A percentile compares a stretch with the other conserved stretches of the same genome.
Evolutionary conservation across 108 stramenopile genomes (phyloP).

Genomic region (Cyclotella kingstonii): DNA sequence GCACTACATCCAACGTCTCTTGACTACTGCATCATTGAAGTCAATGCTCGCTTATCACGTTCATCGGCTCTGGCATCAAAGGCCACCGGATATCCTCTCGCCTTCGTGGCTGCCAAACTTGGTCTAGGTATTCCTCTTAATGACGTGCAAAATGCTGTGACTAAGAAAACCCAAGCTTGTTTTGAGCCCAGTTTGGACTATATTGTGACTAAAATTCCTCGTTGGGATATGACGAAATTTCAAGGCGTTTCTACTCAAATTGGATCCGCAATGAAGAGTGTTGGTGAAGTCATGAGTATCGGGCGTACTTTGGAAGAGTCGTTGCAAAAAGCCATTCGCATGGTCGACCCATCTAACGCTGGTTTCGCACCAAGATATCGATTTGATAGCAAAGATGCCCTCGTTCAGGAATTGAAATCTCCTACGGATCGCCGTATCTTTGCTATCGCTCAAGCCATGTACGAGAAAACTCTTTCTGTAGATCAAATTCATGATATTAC

Average conservation of each 20-base stretch:
- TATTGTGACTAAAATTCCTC: conserved; percentile 96
- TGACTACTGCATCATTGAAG: conserved; percentile 98
- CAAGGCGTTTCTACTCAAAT: conserved; percentile 85
- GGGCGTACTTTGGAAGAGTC: conserved; percentile 97
- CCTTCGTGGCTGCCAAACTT: conserved; percentile 97
- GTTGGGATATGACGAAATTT: conserved; percentile 98
- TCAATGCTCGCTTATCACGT: conserved; percentile 96
- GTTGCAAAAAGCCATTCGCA: conserved; percentile 97
- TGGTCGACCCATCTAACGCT: conserved; percentile 91
- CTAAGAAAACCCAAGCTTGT: conserved; percentile 93
- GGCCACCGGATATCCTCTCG: conserved; percentile 98
- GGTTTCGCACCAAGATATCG: conserved; percentile 67
- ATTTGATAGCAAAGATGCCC: conserved; percentile 57
- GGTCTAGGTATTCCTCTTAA: conserved; percentile 91
- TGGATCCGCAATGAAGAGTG: conserved; percentile 97
- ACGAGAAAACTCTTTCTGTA: conserved; percentile 83
- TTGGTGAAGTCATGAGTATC: conserved; percentile 99
- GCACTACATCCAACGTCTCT: conserved; percentile 92
- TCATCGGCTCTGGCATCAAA: conserved; percentile 98
- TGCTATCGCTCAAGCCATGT: conserved; percentile 90
- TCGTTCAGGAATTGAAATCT: conserved; percentile 71
- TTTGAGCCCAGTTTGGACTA: conserved; percentile 99
- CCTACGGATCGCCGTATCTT: conserved; percentile 92
- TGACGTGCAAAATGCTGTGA: conserved; percentile 94
- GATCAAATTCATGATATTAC: conserved; percentile 89